Conservation (phyloP, 805 yeast genomes). For the Maudiozyma turicensis region DNA sequence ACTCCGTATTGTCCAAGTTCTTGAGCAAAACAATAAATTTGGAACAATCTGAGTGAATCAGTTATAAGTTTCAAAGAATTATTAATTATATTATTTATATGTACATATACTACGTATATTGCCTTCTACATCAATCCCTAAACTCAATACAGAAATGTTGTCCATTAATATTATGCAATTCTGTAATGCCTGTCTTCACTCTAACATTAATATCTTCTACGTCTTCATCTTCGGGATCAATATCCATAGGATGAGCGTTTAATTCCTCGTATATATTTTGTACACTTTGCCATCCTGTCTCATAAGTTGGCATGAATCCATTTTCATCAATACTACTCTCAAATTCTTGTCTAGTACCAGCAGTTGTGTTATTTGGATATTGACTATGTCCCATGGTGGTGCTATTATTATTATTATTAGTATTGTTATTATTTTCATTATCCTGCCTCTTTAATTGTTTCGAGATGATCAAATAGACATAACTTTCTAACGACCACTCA, state of each 20-base stretch:
- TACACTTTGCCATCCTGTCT: constrained; percentile 26
- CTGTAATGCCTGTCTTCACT: constrained; percentile 34
- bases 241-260: neutral
- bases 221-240: neutral
- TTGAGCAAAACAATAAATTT: no score
- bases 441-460: constrained; percentile 5
- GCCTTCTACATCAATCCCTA: neutral
- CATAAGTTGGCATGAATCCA: constrained; percentile 7
- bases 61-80: no score
- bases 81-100: no score
- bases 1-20: no score
- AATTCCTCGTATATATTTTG: constrained; percentile 22
- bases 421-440: neutral
- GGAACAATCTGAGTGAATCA: no score
- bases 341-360: neutral
- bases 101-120: neutral
- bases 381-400: neutral
- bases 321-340: neutral
- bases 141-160: constrained; percentile 14
- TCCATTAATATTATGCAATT: constrained; percentile 36
- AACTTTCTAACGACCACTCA: constrained; percentile 54
- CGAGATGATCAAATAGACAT: constrained; percentile 33
- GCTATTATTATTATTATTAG: neutral
- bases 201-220: constrained; percentile 32
- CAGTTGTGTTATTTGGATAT: neutral